These are phyloP conservation scores for Mortierella polycephala DNA, from an alignment of 371 early-diverging fungal species.

Conservation along the genomic window DNA sequence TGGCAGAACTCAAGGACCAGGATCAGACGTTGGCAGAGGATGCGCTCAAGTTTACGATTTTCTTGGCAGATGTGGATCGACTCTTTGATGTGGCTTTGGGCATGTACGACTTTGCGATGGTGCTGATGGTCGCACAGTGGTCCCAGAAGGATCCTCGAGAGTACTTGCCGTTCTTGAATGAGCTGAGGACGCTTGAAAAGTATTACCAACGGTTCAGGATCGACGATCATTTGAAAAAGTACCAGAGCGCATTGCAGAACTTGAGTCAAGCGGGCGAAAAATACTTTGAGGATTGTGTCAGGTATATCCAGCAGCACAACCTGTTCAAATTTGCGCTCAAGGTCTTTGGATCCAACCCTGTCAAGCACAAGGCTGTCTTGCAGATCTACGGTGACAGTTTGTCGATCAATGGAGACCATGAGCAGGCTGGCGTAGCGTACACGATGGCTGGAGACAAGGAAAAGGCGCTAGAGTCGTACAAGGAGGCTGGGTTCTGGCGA, in stretches of 20 bases:
- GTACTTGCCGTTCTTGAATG: slow-evolving; percentile 90
- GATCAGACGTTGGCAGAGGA: slow-evolving; percentile 76
- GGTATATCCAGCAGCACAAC: slow-evolving; percentile 72
- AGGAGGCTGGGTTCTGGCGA: slow-evolving; percentile 75
- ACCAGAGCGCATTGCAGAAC: slow-evolving; percentile 76
- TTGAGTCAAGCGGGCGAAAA: slow-evolving; percentile 73
- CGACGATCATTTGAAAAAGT: slow-evolving; percentile 84
- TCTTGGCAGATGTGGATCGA: slow-evolving; percentile 87
- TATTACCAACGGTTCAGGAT: slow-evolving; percentile 88
- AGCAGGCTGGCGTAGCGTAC: slow-evolving; percentile 80
- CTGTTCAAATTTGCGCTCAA: slow-evolving; percentile 73
- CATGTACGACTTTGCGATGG: slow-evolving; percentile 93
- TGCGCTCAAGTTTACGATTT: slow-evolving; percentile 91
- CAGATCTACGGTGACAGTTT: slow-evolving; percentile 75
- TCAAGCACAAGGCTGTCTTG: slow-evolving; percentile 60
- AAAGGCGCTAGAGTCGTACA: slow-evolving; percentile 78
- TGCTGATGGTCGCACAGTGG: slow-evolving; percentile 94
- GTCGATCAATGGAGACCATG: slow-evolving; percentile 63
- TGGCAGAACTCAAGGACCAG: slow-evolving; percentile 70
- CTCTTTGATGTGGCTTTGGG: slow-evolving; percentile 94
- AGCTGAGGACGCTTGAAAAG: slow-evolving; percentile 76
- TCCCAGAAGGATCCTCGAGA: slow-evolving; percentile 97
- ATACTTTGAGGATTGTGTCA: slow-evolving; percentile 73
- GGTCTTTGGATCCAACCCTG: slow-evolving; percentile 58
- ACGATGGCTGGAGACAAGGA: slow-evolving; percentile 68